These are phyloP conservation scores for Monoraphidium neglectum DNA, from an alignment of 139 green algal genomes.

Conservation along the genomic window DNA sequence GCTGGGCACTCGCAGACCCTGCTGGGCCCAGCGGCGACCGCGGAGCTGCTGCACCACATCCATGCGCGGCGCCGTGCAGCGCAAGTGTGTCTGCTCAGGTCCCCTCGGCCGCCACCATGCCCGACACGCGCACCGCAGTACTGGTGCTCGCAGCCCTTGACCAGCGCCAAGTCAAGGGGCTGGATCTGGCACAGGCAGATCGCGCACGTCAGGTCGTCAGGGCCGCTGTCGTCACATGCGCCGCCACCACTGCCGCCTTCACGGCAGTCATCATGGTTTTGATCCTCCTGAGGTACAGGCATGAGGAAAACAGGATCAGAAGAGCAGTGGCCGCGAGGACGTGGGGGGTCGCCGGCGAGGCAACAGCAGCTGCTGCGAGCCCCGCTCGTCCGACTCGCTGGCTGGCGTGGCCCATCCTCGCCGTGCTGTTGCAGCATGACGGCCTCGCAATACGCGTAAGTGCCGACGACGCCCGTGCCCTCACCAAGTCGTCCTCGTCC, in stretches of 20 bases:
- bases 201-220: conserved; percentile 72
- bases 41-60: too few relatives aligned
- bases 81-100: too few relatives aligned
- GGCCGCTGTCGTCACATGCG: conserved; percentile 13
- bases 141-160: conserved; percentile 86
- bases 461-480: neutral
- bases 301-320: too few relatives aligned
- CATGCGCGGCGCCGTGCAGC: too few relatives aligned
- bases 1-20: too few relatives aligned
- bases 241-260: conserved; percentile 1
- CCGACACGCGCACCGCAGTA: conserved; percentile 66
- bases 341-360: too few relatives aligned
- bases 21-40: neutral
- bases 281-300: too few relatives aligned
- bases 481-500: neutral
- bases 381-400: too few relatives aligned
- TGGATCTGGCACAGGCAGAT: conserved; percentile 77
- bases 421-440: too few relatives aligned
- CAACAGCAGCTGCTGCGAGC: too few relatives aligned
- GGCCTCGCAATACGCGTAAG: neutral
- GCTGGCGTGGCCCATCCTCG: too few relatives aligned
- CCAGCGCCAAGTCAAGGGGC: conserved; percentile 57
- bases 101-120: neutral
- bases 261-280: neutral
- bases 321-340: too few relatives aligned